Conservation (phyloP, 176 grass and related monocot genomes). For the Oryza glaberrima region DNA sequence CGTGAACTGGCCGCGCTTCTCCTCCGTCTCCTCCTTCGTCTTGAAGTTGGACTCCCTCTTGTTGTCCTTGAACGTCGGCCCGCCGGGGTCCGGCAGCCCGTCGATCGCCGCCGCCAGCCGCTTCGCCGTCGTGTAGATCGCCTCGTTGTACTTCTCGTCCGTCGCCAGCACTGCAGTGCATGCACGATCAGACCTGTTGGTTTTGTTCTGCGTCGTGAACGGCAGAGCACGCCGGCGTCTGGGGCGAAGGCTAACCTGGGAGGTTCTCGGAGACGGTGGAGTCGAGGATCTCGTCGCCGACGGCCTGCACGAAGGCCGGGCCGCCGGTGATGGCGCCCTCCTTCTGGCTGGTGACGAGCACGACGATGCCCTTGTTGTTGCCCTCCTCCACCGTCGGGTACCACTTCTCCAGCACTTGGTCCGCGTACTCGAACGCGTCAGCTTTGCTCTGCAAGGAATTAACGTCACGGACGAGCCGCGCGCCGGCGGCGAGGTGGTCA, state of each 20-base stretch:
- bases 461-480: too few relatives aligned
- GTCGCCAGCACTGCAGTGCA: constrained; percentile 76
- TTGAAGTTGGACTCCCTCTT: constrained; percentile 97
- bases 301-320: constrained; percentile 77
- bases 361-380: constrained; percentile 92
- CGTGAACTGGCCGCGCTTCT: constrained; percentile 96
- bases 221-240: neutral
- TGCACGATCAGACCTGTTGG: neutral
- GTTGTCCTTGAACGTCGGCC: constrained; percentile 87
- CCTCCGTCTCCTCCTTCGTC: constrained; percentile 85
- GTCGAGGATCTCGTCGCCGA: constrained; percentile 80
- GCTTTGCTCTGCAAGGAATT: constrained; percentile 76
- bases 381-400: constrained; percentile 92
- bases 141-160: constrained; percentile 98
- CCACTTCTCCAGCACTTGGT: constrained; percentile 99
- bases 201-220: neutral
- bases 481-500: neutral
- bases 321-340: constrained; percentile 97
- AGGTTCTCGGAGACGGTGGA: constrained; percentile 93
- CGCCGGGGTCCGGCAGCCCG: constrained; percentile 82
- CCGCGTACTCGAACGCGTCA: constrained; percentile 98
- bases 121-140: constrained; percentile 63
- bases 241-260: constrained; percentile 45
- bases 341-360: constrained; percentile 98
- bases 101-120: constrained; percentile 84